phyloP scores from a whole-genome alignment of 305 asterid genomes.

The Fraxinus paxiana region DNA sequence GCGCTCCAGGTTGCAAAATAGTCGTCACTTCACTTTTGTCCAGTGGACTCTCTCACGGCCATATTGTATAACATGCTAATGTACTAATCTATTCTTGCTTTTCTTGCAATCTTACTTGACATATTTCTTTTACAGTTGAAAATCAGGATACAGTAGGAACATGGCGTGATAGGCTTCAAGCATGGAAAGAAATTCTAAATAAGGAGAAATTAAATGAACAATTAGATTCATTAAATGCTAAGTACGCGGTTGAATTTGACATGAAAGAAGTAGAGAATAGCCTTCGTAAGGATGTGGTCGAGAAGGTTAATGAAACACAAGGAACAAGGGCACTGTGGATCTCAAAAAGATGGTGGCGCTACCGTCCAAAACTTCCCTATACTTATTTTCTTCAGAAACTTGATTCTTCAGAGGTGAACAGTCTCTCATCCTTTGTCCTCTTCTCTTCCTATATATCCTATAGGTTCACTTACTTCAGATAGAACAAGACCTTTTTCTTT shows the following conservation, averaged over 20 bases:
- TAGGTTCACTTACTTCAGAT: constrained; percentile 1
- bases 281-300: constrained; percentile 78
- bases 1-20: not conserved
- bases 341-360: constrained; percentile 99
- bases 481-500: constrained; percentile 5
- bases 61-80: not conserved
- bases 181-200: constrained; percentile 78
- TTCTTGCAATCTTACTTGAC: constrained; percentile 20
- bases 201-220: constrained; percentile 75
- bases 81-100: not conserved
- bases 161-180: constrained; percentile 85
- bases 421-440: constrained; percentile 6
- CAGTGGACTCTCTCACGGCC: not conserved
- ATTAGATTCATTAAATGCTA: constrained; percentile 55
- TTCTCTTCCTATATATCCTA: constrained; percentile 13
- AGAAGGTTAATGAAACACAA: constrained; percentile 51
- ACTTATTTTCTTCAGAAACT: constrained; percentile 93
- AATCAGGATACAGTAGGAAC: constrained; percentile 58
- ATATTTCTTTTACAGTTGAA: constrained; percentile 36
- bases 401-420: constrained; percentile 83
- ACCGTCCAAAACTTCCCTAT: constrained; percentile 96
- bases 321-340: constrained; percentile 92
- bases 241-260: constrained; percentile 89
- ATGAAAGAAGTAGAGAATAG: constrained; percentile 96
- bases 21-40: not conserved